Conservation (phyloP, 1,284 basidiomycete species). For the Leccinum solheimii region DNA sequence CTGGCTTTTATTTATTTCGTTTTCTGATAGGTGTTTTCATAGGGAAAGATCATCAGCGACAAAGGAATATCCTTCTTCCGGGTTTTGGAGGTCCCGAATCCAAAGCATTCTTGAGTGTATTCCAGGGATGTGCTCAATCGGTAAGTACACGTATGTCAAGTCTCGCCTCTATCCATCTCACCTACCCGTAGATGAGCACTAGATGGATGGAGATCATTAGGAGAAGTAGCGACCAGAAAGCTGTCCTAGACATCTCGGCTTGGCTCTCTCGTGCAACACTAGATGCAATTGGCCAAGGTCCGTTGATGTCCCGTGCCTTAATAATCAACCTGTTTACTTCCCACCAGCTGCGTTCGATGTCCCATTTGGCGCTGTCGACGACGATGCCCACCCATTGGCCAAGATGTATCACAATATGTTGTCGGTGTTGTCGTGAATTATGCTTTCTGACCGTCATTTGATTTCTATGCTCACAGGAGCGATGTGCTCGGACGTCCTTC, state of each 20-base stretch:
- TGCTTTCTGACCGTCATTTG: neutral
- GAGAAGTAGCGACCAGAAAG: slow-evolving; percentile 28
- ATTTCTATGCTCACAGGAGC: slow-evolving; percentile 8
- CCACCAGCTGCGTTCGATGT: slow-evolving; percentile 43
- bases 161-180: neutral
- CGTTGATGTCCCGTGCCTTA: neutral
- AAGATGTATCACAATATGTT: slow-evolving; percentile 35
- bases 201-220: slow-evolving; percentile 47
- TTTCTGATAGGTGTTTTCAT: neutral
- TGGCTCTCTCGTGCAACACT: slow-evolving; percentile 45
- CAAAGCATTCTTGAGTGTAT: slow-evolving; percentile 40
- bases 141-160: slow-evolving; percentile 17
- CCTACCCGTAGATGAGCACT: slow-evolving; percentile 38
- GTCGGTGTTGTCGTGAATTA: slow-evolving; percentile 25
- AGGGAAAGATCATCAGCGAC: slow-evolving; percentile 47
- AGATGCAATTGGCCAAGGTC: slow-evolving; percentile 44
- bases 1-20: neutral
- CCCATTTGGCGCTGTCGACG: slow-evolving; percentile 37
- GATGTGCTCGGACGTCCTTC: slow-evolving; percentile 30
- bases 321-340: neutral
- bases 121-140: slow-evolving; percentile 30
- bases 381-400: slow-evolving; percentile 39
- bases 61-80: slow-evolving; percentile 44
- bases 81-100: slow-evolving; percentile 43
- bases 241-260: slow-evolving; percentile 41